phyloP scores from a whole-genome alignment of 1,139 yeast species.

The Pichia terricola region DNA sequence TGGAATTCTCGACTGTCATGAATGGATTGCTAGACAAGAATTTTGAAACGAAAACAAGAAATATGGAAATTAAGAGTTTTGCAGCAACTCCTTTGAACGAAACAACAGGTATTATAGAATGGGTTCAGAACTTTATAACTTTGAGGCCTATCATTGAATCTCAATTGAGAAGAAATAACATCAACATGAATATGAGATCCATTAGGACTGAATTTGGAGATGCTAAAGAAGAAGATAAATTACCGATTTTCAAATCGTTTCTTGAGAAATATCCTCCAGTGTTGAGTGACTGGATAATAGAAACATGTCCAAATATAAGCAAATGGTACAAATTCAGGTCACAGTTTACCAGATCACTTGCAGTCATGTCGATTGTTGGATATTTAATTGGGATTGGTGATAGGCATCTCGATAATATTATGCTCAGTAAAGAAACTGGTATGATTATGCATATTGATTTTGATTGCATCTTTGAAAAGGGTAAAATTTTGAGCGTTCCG shows the following conservation, averaged over 20 bases:
- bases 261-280: conserved; percentile 56
- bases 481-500: conserved; percentile 57
- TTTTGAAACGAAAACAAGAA: conserved; percentile 64
- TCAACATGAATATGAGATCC: conserved; percentile 5
- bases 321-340: conserved; percentile 80
- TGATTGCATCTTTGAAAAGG: conserved; percentile 88
- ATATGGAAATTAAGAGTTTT: conserved; percentile 65
- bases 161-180: conserved; percentile 11
- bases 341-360: conserved; percentile 66
- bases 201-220: conserved; percentile 10
- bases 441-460: conserved; percentile 89
- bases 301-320: conserved; percentile 81
- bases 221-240: conserved; percentile 26
- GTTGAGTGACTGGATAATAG: conserved; percentile 78
- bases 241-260: conserved; percentile 28
- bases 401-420: conserved; percentile 86
- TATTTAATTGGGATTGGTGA: conserved; percentile 88
- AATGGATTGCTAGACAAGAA: conserved; percentile 62
- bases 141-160: conserved; percentile 53
- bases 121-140: conserved; percentile 81
- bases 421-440: conserved; percentile 68
- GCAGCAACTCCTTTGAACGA: conserved; percentile 87
- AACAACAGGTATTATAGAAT: conserved; percentile 83
- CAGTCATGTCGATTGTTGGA: conserved; percentile 98
- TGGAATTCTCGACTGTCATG: conserved; percentile 86